Base-by-base conservation (phyloP, 2,329 filamentous ascomycete genomes). In the Ophiocordyceps sinensis region DNA sequence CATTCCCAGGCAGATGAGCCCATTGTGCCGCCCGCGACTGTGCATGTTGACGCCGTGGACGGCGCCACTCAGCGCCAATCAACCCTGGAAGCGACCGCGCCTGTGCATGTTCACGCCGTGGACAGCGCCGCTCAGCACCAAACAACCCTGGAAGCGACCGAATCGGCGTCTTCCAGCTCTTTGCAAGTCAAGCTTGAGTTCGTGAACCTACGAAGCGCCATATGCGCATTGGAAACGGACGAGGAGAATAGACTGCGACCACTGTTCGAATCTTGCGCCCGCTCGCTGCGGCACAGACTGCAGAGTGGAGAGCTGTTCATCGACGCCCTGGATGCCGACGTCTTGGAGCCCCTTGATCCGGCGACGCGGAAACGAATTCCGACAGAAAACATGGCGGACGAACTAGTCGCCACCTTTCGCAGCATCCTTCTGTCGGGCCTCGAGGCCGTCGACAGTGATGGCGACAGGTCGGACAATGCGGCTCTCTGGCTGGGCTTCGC, bases 1-100 rank as follows among this genome's bases (percentile, higher is more conserved):
- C 49, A 45, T 36, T 49, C 49, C 3, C 48, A 53, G 15, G 44
- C 46, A 43, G 50, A 5, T 52, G 45, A 40, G 44, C 50, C 19
- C 28, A 44, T 5, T 41, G 44, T 7, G 45, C 45, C 6, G 37
- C 41, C 19, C 37, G 23, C 9, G 23, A 5, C 23, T 26, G 9
- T 26, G 23, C 3, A 26, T 26, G 23, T 26, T 26, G 3, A 26
- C 9, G 23, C 23, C 5, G 23, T 26, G 23, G 23, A 26, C 23
- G 7, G 23, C 7, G 7, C 23, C 23, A 7, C 23, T 23, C 23
- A 23, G 23, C 7, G 7, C 23, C 23, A 23, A 23, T 4, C 23
- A 7, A 23, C 23, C 23, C 23, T 7, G 4, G 23, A 23, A 23
- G 23, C 23, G 7, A 23, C 23, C 23, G 4, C 23, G 7, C 23